Percentiles rank a stretch among this genome's conserved stretches.
phyloP scores from a whole-genome alignment of 1,284 basidiomycete genomes.

The Ustilago trichophora region DNA sequence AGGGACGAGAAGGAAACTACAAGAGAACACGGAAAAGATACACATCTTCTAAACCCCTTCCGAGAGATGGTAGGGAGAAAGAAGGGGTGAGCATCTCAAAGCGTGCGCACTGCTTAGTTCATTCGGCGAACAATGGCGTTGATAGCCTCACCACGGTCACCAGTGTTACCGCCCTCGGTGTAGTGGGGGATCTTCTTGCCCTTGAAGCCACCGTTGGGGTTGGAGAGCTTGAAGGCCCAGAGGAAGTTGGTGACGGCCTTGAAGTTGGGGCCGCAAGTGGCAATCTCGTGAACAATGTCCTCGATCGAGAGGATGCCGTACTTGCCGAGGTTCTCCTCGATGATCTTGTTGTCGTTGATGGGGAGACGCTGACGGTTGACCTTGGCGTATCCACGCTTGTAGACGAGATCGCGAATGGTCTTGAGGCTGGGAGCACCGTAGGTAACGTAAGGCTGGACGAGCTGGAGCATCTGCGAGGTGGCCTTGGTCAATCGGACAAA shows the following conservation, averaged over 20 bases:
- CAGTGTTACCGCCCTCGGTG: constrained; percentile 77
- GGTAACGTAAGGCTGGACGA: constrained; percentile 95
- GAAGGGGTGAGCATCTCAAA: no score
- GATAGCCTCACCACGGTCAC: constrained; percentile 94
- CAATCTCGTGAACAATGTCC: constrained; percentile 97
- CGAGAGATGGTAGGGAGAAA: no score
- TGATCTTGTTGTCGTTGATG: constrained; percentile 90
- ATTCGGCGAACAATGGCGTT: constrained; percentile 97
- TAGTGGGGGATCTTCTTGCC: constrained; percentile 87
- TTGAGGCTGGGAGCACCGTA: constrained; percentile 91
- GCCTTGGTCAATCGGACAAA: constrained; percentile 98
- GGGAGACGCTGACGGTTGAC: constrained; percentile 97
- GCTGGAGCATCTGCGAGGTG: constrained; percentile 95
- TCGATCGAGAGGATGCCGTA: constrained; percentile 97
- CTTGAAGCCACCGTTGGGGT: constrained; percentile 98
- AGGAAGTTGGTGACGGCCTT: constrained; percentile 88
- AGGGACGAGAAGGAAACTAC: no score
- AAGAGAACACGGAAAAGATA: no score
- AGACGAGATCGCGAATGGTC: constrained; percentile 94
- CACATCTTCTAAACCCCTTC: no score
- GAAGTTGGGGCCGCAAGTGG: constrained; percentile 96
- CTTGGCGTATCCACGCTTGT: constrained; percentile 99
- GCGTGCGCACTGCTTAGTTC: no score
- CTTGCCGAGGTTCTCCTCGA: constrained; percentile 91
- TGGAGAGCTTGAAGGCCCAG: constrained; percentile 99